Evolutionary conservation across 352 stramenopile genomes (phyloP).

Genomic region (Pythium pyrilobum): DNA sequence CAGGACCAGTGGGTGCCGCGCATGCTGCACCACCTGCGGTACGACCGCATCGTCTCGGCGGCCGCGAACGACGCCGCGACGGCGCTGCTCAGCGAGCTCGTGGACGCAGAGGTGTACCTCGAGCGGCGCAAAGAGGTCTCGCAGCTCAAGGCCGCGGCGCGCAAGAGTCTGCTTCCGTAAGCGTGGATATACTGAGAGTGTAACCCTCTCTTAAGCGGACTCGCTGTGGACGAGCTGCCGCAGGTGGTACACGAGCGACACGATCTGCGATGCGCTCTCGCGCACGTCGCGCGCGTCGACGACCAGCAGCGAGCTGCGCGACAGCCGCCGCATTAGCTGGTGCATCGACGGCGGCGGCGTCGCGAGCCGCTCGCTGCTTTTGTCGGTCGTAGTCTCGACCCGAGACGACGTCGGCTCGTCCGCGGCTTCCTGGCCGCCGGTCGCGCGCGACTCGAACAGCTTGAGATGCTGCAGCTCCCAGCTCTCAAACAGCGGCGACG

Average conservation of each 20-base stretch:
- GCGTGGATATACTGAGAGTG: background rate
- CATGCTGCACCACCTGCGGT: conserved; percentile 37
- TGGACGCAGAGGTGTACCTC: conserved; percentile 29
- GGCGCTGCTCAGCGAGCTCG: conserved; percentile 45
- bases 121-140: conserved; percentile 41
- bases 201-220: background rate
- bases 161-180: conserved; percentile 12
- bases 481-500: conserved; percentile 48
- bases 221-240: conserved; percentile 11
- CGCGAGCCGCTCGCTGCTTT: background rate
- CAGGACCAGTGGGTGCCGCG: conserved; percentile 39
- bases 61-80: conserved; percentile 57
- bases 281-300: conserved; percentile 21
- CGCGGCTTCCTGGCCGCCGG: background rate
- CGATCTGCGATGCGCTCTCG: conserved; percentile 9
- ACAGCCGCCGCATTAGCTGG: conserved; percentile 12
- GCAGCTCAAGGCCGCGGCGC: conserved; percentile 30
- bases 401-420: background rate
- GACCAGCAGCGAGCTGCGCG: conserved; percentile 11
- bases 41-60: conserved; percentile 41
- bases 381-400: background rate
- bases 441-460: conserved; percentile 26
- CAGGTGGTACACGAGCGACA: conserved; percentile 13
- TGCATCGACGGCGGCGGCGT: conserved; percentile 1
- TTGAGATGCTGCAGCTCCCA: conserved; percentile 56